phyloP scores from a whole-genome alignment of 176 grass and related monocot species.

The Lolium rigidum region DNA sequence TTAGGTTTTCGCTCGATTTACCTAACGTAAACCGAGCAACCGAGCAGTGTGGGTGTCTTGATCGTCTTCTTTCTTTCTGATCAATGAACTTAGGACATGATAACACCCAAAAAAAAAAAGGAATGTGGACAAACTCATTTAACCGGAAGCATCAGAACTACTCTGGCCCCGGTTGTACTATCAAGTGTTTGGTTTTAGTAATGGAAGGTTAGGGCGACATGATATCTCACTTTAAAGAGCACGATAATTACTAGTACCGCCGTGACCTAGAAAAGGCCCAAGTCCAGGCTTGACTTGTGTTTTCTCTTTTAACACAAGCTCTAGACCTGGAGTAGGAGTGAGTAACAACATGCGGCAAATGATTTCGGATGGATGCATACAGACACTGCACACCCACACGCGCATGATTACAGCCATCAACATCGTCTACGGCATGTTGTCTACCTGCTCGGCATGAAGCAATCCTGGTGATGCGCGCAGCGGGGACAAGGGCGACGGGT shows the following conservation, averaged over 20 bases:
- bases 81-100: too few relatives aligned
- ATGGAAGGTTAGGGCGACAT: constrained; percentile 30
- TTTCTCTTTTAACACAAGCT: too few relatives aligned
- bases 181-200: too few relatives aligned
- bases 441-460: constrained; percentile 28
- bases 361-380: neutral
- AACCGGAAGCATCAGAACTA: too few relatives aligned
- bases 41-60: too few relatives aligned
- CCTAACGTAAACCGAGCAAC: too few relatives aligned
- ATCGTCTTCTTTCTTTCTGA: too few relatives aligned
- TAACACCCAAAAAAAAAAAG: too few relatives aligned
- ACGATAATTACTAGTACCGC: constrained; percentile 18
- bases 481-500: constrained; percentile 42
- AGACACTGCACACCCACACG: neutral
- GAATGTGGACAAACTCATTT: neutral
- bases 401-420: constrained; percentile 42
- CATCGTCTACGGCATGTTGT: neutral
- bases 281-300: neutral
- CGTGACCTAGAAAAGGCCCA: neutral
- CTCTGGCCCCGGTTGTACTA: too few relatives aligned
- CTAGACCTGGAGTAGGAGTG: neutral
- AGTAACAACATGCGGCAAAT: neutral
- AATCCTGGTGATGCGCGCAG: constrained; percentile 21
- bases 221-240: neutral
- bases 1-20: too few relatives aligned